Evolutionary conservation across 371 early-diverging fungal genomes (phyloP), one percentile per base, ranked within the genome.

Genomic region (Fennellomyces sp.): DNA sequence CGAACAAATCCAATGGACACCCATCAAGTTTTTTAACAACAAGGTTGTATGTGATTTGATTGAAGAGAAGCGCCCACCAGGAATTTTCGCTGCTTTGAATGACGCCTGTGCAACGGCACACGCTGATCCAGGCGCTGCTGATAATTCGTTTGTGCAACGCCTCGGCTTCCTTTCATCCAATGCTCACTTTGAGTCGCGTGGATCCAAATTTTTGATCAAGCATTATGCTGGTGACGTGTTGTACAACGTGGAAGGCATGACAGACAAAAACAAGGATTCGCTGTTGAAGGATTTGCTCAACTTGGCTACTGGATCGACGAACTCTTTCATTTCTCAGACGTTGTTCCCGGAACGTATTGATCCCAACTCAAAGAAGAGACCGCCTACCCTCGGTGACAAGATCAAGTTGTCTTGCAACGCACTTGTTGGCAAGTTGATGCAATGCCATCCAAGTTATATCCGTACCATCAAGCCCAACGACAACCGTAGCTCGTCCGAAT

Each of bases 1-100:
- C n/a, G 98, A 95, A 78, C 90, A 94, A 50, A 99, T 99, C 66
- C 85, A 98, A 63, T 99, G 99, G 94, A 95, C 97, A n/a, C 99
- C 97, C 17, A 99, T 99, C 69, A 95, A 98, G 65, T 99, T 96
- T 82, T 98, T 98, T 73, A 97, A 98, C 85, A 98, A 98, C 80
- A 96, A 97, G 73, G 70, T 98, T 39, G 98, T 98, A 33, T 96
- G 96, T 63, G 99, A 98, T 68, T 80, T 98, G 51, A 97, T 98
- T 63, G 99, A 98, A 74, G 93, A 91, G 65, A 96, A 93, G 64
- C 88, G 94, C 7, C 94, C 95, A 31, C 94, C 94, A 7, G 97
- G 97, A 52, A 82, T 98, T 13, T 92, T 97, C 68, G 91, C 94
- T 29, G 91, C 95, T 26, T 83, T 98, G 73, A 97, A 98, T 73